Percentiles rank a stretch among this genome's conserved stretches.
Evolutionary conservation across 441 rosid species (phyloP).

Genomic region (Rhodomyrtus psidioides): DNA sequence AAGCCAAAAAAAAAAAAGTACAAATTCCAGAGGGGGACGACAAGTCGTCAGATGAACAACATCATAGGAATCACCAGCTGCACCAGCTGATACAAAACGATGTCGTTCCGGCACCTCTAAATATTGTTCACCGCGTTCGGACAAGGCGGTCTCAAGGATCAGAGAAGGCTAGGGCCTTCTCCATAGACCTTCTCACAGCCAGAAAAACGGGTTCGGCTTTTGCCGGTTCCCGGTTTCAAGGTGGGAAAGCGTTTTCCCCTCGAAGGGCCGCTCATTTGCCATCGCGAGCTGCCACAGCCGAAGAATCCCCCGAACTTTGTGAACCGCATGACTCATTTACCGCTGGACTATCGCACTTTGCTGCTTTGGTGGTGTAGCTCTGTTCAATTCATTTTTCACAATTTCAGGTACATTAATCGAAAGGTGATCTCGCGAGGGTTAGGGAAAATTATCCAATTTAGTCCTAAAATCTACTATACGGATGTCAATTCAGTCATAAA

Average conservation of each 20-base stretch:
- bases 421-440: no score
- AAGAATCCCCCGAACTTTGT: background rate
- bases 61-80: background rate
- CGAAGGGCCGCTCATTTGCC: background rate
- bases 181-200: background rate
- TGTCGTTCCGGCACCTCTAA: background rate
- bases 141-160: background rate
- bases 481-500: no score
- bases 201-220: background rate
- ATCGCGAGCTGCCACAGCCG: background rate
- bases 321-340: background rate
- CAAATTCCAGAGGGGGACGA: background rate
- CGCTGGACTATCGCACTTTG: fast-evolving
- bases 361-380: background rate
- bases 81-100: background rate
- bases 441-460: no score
- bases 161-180: background rate
- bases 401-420: no score
- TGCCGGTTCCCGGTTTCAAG: background rate
- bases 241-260: background rate
- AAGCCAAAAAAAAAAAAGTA: background rate
- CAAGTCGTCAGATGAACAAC: background rate
- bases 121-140: background rate
- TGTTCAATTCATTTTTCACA: background rate
- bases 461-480: no score